These are phyloP conservation scores for Dryas integrifolia DNA, from an alignment of 331 rosid genomes.

Conservation along the genomic window DNA sequence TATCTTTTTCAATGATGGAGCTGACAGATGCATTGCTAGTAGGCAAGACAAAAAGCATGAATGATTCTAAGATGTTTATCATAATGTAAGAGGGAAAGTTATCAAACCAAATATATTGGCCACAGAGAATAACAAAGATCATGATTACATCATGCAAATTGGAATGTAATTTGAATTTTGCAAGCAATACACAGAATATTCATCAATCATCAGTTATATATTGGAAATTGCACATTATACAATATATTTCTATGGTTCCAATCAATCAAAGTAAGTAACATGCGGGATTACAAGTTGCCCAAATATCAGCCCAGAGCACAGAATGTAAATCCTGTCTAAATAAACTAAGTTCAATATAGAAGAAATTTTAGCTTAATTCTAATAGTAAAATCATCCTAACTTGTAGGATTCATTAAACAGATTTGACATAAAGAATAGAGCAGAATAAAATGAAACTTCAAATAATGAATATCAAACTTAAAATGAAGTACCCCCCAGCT, in stretches of 20 bases:
- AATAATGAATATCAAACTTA: constrained; percentile 4
- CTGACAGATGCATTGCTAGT: no score
- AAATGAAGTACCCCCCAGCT: neutral
- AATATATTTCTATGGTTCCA: neutral
- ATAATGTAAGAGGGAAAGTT: no score
- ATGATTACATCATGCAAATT: neutral
- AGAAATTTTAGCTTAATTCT: neutral
- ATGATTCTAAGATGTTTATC: no score
- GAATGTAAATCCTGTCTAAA: neutral
- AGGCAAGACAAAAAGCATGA: no score
- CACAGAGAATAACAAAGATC: neutral
- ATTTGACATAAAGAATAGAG: constrained; percentile 8
- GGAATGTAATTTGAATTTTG: neutral
- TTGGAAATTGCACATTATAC: neutral
- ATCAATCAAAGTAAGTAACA: neutral
- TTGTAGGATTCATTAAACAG: constrained; percentile 16
- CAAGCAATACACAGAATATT: neutral
- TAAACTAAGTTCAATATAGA: neutral
- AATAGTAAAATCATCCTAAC: neutral
- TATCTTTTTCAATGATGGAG: no score
- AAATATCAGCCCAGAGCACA: neutral
- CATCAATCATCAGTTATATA: neutral
- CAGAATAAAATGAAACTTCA: constrained; percentile 4
- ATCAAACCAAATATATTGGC: no score
- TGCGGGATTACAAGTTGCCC: neutral